phyloP scores from a whole-genome alignment of 108 stramenopile genomes.

The Halocafeteria seosinensis region DNA sequence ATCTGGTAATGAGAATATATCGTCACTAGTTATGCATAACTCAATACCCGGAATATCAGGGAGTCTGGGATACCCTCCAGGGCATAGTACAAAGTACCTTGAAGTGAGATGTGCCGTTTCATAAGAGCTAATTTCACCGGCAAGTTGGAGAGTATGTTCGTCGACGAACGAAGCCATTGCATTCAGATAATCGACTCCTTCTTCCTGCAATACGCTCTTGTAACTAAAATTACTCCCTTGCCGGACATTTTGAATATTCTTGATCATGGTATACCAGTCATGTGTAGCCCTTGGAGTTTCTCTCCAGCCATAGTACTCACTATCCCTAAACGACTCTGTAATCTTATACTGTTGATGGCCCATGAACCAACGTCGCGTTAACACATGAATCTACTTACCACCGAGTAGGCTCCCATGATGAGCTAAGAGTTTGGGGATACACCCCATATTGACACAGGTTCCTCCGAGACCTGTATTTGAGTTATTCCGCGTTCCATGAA shows the following conservation, averaged over 20 bases:
- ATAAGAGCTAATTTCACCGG: too few relatives aligned
- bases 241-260: too few relatives aligned
- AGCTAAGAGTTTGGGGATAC: conserved; percentile 47
- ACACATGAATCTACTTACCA: too few relatives aligned
- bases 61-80: neutral
- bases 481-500: too few relatives aligned
- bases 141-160: conserved; percentile 16
- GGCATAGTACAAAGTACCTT: too few relatives aligned
- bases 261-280: too few relatives aligned
- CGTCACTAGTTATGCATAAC: conserved; percentile 31
- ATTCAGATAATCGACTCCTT: conserved; percentile 19
- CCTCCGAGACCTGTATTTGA: conserved; percentile 39
- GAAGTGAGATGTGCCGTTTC: too few relatives aligned
- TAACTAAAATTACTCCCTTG: conserved; percentile 9
- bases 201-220: conserved; percentile 10
- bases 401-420: conserved; percentile 14
- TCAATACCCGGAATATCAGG: conserved; percentile 67
- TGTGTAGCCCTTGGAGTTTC: too few relatives aligned
- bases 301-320: too few relatives aligned
- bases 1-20: conserved; percentile 27
- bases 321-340: neutral
- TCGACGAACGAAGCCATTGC: conserved; percentile 23
- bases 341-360: too few relatives aligned
- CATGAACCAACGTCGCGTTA: too few relatives aligned
- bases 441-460: conserved; percentile 48